Evolutionary conservation across 78 protist species (phyloP), one percentile per base, ranked within the genome.

Genomic region (Anaeramoeba ignava): DNA sequence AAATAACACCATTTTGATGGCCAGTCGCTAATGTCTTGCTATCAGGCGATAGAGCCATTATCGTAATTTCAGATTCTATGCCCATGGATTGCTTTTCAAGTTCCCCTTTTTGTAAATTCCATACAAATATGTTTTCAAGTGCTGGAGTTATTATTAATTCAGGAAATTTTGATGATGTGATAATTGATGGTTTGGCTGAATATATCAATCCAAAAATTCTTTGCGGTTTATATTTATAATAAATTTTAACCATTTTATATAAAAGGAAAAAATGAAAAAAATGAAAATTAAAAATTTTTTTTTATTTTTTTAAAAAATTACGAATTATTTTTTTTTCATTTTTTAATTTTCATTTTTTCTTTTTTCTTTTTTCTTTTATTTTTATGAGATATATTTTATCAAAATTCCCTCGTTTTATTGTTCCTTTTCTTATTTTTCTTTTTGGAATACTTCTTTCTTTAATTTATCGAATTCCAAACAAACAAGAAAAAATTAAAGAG

Each of bases 241-340:
- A 90, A 8, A 88, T 36, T 80, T 87, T 84, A 41, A 90, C 92
- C 92, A 90, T 90, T n/a, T 31, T n/a, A n/a, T 31, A 68, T 68
- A n/a, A 68, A n/a, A 68, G 78, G n/a, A 68, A 68, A 68, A 68
- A 31, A 68, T n/a, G n/a, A n/a, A n/a, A n/a, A n/a, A n/a, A n/a
- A n/a, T n/a, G n/a, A n/a, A n/a, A n/a, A n/a, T n/a, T n/a, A n/a
- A n/a, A n/a, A n/a, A n/a, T n/a, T n/a, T n/a, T n/a, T n/a, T n/a
- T n/a, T n/a, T n/a, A n/a, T n/a, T n/a, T n/a, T n/a, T n/a, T n/a
- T n/a, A n/a, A n/a, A n/a, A n/a, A n/a, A n/a, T n/a, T n/a, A n/a
- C n/a, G n/a, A n/a, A n/a, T n/a, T n/a, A n/a, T n/a, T n/a, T n/a
- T n/a, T n/a, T n/a, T n/a, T n/a, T n/a, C n/a, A n/a, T n/a, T n/a